Base-by-base conservation (phyloP, 768 basidiomycete genomes). In the Sutorius australiensis region DNA sequence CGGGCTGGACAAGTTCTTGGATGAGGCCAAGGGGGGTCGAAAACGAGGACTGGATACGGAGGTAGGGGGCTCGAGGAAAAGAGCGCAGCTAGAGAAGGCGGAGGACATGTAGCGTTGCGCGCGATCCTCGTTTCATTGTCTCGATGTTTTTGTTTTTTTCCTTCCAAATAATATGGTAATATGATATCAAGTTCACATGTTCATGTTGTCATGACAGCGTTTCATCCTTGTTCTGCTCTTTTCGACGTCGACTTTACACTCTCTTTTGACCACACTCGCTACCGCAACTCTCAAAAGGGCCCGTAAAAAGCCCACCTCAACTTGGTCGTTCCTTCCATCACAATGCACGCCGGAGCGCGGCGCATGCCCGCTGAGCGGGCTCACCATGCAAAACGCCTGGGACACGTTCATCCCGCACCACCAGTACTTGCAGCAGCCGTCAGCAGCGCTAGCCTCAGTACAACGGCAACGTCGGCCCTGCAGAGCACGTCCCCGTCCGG, bases 1-100 rank as follows among this genome's bases (percentile, higher is more conserved):
- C 66, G 95, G 95, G 57, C 77, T 98, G 57, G 90, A 97, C 72
- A 86, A 95, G 68, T 98, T 99, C 77, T 80, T 98, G 77, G 92
- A 98, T 67, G 92, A 94, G 70, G 97, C 95, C 16, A 97, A 92
- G 79, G 86, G 86, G 21, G 95, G 94, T n/a, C 84, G 85, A 70
- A 95, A 95, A 75, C 77, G 93, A 56, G 91, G 90, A 13, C 63
- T 93, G 65, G 90, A 93, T 65, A 86, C 86, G 46, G 80, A 80
- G 48, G 85, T 77, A 79, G 89, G 68, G 75, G 72, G 80, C 19
- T 78, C 86, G 43, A 77, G 87, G 50, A 89, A 89, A 67, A 77
- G 85, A 47, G 80, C 81, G 51, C 87, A 87, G 55, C 68, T 89
- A 30, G 81, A 88, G 61, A 80, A 76, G 62, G 85, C 86, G 2